Conservation (phyloP, 768 basidiomycete genomes). For the Ramaria sp. region DNA sequence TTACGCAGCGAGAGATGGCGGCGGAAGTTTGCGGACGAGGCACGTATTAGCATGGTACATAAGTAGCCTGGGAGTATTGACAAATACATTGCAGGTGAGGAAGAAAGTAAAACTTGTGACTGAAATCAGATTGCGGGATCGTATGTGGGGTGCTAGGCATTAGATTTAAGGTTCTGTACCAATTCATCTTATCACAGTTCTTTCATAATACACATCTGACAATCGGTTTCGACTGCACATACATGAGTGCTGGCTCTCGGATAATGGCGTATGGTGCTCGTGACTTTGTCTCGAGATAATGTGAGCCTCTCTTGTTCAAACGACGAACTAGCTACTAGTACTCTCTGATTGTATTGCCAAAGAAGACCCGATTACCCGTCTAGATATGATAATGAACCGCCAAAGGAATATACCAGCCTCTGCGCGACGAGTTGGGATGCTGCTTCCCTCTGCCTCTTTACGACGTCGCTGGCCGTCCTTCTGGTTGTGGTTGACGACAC, state of each 20-base stretch:
- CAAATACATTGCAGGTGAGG: conserved; percentile 48
- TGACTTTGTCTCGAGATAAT: not conserved
- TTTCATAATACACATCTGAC: not conserved
- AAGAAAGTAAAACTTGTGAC: conserved; percentile 73
- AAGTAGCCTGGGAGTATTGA: conserved; percentile 8
- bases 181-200: not conserved
- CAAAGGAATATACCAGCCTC: no score
- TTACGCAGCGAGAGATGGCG: conserved; percentile 71
- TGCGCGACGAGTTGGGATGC: not conserved
- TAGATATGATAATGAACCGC: not conserved
- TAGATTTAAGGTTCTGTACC: not conserved
- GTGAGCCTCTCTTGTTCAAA: not conserved
- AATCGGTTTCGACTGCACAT: not conserved
- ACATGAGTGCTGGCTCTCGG: not conserved
- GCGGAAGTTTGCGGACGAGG: conserved; percentile 70
- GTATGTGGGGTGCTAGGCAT: conserved; percentile 8
- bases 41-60: conserved; percentile 22
- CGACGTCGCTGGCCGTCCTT: not conserved
- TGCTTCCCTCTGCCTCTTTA: not conserved
- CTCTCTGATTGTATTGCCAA: not conserved
- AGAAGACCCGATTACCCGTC: not conserved
- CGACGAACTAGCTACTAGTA: not conserved
- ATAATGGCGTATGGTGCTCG: not conserved
- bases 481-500: conserved; percentile 17
- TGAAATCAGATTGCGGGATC: conserved; percentile 33